Evolutionary conservation across 192 early-diverging fungal species (phyloP), one percentile per base, ranked within the genome.

Genomic region (Umbelopsis ramanniana): DNA sequence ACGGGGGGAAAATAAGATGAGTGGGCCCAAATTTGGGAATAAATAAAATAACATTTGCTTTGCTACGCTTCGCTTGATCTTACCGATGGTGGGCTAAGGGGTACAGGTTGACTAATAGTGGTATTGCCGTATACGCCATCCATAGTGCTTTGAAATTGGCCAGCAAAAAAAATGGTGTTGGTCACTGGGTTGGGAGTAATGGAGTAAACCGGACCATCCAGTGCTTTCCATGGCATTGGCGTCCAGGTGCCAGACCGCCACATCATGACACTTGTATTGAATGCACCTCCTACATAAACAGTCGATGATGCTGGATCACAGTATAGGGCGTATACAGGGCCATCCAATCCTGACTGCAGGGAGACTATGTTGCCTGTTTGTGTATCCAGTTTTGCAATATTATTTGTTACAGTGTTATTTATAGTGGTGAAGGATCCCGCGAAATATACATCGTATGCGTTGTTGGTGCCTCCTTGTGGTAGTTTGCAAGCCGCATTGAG

Each of bases 201-300:
- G 19, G 86, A 83, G 50, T 82, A 83, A 2, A 94, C 89, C 0
- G 88, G 84, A 0, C 90, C 91, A 66, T 92, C 84, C 38, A 94
- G 73, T 2, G 91, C 92, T 21, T 86, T 86, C 77, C 89, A 92
- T 33, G 92, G 88, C 11, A 92, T 45, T 0, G 82, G 33, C 10
- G 48, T 63, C 92, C 92, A 93, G 0, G 26, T 40, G 38, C 79
- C 80, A 3, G 67, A 23, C 21, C 70, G 60, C 23, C 75, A 60
- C 37, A 60, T 55, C 17, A 46, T 26, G 17, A 40, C 54, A 57
- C 29, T 46, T 8, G 71, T 14, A 54, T 72, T 45, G 52, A 81
- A 81, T 40, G 72, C 48, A 40, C 79, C 79, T 35, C 79, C 79
- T 14, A 71, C 69, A 69, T 77, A 76, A 7, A 81, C 52, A n/a